Evolutionary conservation across 345 rosid species (phyloP).

Genomic region (Trapa bicornis): DNA sequence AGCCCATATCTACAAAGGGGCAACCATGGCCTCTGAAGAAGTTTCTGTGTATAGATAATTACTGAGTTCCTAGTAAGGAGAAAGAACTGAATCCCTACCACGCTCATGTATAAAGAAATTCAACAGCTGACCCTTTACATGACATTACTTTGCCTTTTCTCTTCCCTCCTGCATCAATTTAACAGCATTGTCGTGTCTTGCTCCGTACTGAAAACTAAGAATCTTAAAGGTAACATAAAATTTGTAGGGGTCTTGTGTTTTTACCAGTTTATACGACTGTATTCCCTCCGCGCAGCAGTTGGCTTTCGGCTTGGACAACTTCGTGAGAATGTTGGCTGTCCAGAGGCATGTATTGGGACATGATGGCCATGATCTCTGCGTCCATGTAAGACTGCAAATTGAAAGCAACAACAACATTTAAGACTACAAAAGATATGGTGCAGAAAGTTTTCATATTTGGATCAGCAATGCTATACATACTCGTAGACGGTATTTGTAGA

Average conservation of each 20-base stretch:
- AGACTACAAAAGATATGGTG: neutral
- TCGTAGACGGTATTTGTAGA: constrained; percentile 95
- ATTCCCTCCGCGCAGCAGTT: constrained; percentile 34
- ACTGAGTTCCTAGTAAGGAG: neutral
- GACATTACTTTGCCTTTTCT: neutral
- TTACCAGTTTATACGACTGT: constrained; percentile 9
- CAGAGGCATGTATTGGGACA: constrained; percentile 98
- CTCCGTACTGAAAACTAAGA: neutral
- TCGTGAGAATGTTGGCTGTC: constrained; percentile 52
- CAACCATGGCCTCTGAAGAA: neutral
- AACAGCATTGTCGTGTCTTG: neutral
- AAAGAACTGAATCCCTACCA: neutral
- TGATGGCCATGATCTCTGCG: constrained; percentile 88
- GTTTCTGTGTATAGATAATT: neutral
- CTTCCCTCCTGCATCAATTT: neutral
- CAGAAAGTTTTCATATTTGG: neutral
- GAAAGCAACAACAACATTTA: neutral
- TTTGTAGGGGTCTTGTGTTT: neutral
- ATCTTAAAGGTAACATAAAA: neutral
- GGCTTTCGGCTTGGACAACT: constrained; percentile 27
- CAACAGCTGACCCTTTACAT: neutral
- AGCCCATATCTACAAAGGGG: neutral
- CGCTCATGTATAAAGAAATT: neutral
- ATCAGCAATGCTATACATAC: constrained; percentile 24
- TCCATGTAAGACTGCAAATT: constrained; percentile 82